A percentile compares a stretch with the other conserved stretches of the same genome.
phyloP scores from a whole-genome alignment of 1,284 basidiomycete species.

The Baeospora myosura region DNA sequence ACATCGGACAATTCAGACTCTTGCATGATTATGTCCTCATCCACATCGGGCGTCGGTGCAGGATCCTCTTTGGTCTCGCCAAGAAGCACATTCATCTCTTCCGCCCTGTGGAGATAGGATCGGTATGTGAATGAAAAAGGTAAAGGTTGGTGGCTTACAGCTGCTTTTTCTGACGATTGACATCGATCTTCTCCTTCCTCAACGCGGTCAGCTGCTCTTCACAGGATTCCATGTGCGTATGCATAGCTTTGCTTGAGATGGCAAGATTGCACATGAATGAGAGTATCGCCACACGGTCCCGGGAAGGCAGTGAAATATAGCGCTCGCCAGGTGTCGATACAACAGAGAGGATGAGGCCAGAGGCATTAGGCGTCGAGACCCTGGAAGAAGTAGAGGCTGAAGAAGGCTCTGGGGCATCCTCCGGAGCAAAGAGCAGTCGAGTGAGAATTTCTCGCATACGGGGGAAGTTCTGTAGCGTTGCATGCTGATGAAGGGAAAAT shows the following conservation, averaged over 20 bases:
- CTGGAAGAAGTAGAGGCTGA: conserved; percentile 32
- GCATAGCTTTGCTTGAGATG: conserved; percentile 83
- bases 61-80: conserved; percentile 49
- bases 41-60: conserved; percentile 27
- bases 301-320: conserved; percentile 68
- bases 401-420: conserved; percentile 34
- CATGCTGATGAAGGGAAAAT: conserved; percentile 49
- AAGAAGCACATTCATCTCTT: conserved; percentile 65
- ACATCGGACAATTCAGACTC: conserved; percentile 67
- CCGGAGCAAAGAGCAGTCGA: conserved; percentile 65
- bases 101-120: conserved; percentile 37
- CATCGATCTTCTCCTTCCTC: conserved; percentile 92
- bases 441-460: conserved; percentile 69
- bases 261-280: conserved; percentile 86
- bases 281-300: conserved; percentile 81
- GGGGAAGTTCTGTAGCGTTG: conserved; percentile 68
- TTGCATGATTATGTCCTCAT: conserved; percentile 51
- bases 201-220: conserved; percentile 86
- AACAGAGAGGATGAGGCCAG: conserved; percentile 26
- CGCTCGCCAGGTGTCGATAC: conserved; percentile 54
- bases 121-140: conserved; percentile 6
- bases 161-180: conserved; percentile 82
- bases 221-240: conserved; percentile 84
- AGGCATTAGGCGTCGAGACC: conserved; percentile 30
- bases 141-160: conserved; percentile 48